Evolutionary conservation across 768 basidiomycete genomes (phyloP).

Genomic region (Amanita rubescens): DNA sequence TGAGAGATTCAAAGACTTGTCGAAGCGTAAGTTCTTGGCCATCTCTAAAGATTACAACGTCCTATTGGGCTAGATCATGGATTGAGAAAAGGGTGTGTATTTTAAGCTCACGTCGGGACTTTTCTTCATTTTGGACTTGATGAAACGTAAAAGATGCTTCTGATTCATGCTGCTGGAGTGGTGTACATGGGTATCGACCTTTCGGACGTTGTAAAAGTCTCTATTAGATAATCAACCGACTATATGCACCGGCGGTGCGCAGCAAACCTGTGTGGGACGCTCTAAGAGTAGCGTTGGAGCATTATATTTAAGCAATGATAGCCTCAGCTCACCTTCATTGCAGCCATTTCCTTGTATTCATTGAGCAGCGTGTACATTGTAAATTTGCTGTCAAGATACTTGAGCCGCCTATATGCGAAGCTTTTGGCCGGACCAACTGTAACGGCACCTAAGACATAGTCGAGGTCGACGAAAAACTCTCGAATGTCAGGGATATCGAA

Average conservation of each 20-base stretch:
- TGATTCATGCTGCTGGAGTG: slow-evolving; percentile 99
- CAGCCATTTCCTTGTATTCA: slow-evolving; percentile 88
- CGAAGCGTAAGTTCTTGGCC: slow-evolving; percentile 79
- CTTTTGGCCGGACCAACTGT: slow-evolving; percentile 95
- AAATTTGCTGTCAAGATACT: slow-evolving; percentile 90
- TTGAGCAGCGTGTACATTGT: slow-evolving; percentile 89
- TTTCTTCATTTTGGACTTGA: slow-evolving; percentile 97
- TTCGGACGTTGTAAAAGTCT: slow-evolving; percentile 97
- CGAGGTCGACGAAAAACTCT: slow-evolving; percentile 95
- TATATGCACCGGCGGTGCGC: neutral
- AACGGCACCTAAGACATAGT: slow-evolving; percentile 85
- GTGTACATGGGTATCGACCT: slow-evolving; percentile 98
- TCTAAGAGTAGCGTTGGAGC: slow-evolving; percentile 26
- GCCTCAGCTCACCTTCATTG: slow-evolving; percentile 79
- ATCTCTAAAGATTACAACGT: slow-evolving; percentile 94
- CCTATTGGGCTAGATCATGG: slow-evolving; percentile 36
- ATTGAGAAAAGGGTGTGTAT: neutral
- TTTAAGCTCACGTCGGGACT: slow-evolving; percentile 54
- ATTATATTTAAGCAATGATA: neutral
- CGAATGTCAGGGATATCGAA: slow-evolving; percentile 80
- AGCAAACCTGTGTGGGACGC: slow-evolving; percentile 73
- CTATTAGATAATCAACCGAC: slow-evolving; percentile 28
- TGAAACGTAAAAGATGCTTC: slow-evolving; percentile 95
- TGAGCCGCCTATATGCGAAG: slow-evolving; percentile 86
- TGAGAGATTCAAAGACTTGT: slow-evolving; percentile 94